Percentiles rank a stretch among this genome's conserved stretches.
phyloP scores from a whole-genome alignment of 1,284 basidiomycete species.

The Trichosporon sp. region DNA sequence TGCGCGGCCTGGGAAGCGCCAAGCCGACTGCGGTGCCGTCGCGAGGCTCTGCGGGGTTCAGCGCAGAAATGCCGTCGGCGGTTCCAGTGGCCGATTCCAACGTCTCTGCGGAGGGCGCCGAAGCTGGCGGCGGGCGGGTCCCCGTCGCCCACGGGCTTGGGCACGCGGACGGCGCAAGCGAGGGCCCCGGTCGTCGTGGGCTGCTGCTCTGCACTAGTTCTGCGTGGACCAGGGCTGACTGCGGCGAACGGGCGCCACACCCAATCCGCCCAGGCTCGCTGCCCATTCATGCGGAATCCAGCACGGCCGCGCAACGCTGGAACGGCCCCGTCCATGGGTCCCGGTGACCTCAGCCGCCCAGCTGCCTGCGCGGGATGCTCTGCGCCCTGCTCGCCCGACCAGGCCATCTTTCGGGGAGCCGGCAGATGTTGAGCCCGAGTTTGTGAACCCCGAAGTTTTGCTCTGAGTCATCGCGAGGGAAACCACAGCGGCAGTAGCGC shows the following conservation, averaged over 20 bases:
- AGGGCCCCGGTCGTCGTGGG: neutral
- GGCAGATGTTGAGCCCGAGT: neutral
- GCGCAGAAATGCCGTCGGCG: neutral
- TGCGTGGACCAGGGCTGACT: no score
- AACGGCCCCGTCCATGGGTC: neutral
- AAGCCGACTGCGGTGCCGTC: neutral
- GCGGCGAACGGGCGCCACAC: neutral
- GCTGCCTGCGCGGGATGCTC: neutral
- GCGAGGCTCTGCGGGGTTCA: neutral
- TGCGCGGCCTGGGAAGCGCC: neutral
- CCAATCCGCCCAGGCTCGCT: neutral
- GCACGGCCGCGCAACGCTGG: no score
- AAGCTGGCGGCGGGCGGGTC: neutral
- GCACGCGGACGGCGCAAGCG: neutral
- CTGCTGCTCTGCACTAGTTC: neutral
- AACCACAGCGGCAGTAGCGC: neutral
- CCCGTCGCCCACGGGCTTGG: neutral
- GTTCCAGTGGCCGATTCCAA: neutral
- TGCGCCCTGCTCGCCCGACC: neutral
- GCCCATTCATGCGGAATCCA: no score
- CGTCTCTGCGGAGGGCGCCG: no score
- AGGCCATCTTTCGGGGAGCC: neutral
- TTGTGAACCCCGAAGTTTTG: neutral
- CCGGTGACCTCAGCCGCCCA: neutral
- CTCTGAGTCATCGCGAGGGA: neutral